Base-by-base conservation (phyloP, 176 grass and related monocot genomes). In the Puccinellia tenuiflora region DNA sequence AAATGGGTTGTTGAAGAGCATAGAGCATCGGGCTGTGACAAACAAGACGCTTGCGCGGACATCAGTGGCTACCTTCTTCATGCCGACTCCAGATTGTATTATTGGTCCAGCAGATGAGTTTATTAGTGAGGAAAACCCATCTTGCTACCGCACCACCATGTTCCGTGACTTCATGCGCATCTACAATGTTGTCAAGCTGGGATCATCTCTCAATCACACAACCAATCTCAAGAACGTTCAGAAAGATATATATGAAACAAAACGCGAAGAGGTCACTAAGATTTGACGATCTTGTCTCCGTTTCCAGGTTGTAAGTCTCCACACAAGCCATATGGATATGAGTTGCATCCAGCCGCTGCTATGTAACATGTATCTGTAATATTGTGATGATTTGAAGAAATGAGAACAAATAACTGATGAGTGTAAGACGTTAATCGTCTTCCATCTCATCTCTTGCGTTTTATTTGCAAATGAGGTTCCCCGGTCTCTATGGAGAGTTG, bases 1-100 rank as follows among this genome's bases (percentile, higher is more conserved):
- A 11, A 93, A 93, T 37, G 91, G 88, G 55, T 0, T 93, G 57
- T 67, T 90, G 18, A 93, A 81, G 81, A 90, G 92, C 53, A 33
- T 94, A 9, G 92, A 94, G 86, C 92, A 91, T 81, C 77, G 83
- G 0, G 85, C 88, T 6, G 52, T 67, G 40, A 70, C 83, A 6
- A 88, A 90, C 82, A 55, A 74, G 8, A 34, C 55, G 46, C 2
- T 12, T 13, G 5, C 88, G 25, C 67, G 85, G 25, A 90, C 69
- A 25, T 90, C 88, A 18, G 70, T 94, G 20, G 85, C 86, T 14
- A 76, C 86, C 29, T 86, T 94, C 33, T 47, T 94, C 64, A 45
- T 90, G 88, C 85, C 85, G 1, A 29, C 74, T 5, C 83, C 73
- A 34, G 86, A 94, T 25, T 79, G 77, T 68, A 48, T 86, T 20